phyloP scores from a whole-genome alignment of 2,329 filamentous ascomycete species.

The Onygenales sp. region DNA sequence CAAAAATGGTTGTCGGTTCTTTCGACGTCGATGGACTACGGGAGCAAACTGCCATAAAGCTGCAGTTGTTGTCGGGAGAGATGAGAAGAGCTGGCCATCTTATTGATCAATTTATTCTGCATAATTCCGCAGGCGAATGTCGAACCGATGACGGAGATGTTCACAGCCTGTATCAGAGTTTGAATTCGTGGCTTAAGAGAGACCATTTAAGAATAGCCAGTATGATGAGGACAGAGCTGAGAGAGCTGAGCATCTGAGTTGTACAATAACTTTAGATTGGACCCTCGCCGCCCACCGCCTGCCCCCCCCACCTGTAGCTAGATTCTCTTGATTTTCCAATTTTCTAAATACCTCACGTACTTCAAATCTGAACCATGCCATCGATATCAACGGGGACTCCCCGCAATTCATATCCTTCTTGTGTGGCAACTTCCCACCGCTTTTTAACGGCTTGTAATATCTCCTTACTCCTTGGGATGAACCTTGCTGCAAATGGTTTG shows the following conservation, averaged over 20 bases:
- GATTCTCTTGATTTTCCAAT: too few species aligned
- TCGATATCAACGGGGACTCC: constrained; percentile 21
- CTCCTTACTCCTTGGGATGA: constrained; percentile 18
- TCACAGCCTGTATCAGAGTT: constrained; percentile 13
- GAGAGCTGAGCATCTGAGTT: constrained; percentile 5
- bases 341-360: too few species aligned
- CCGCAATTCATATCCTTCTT: constrained; percentile 23
- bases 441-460: constrained; percentile 14
- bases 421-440: constrained; percentile 19
- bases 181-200: constrained; percentile 13
- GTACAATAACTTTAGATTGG: too few species aligned
- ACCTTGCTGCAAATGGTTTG: constrained; percentile 21
- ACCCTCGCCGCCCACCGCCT: too few species aligned
- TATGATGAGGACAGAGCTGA: constrained; percentile 12
- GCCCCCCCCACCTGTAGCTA: too few species aligned
- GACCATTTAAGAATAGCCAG: constrained; percentile 14
- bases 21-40: constrained; percentile 17
- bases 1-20: constrained; percentile 14
- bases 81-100: constrained; percentile 11
- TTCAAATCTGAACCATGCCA: constrained; percentile 10
- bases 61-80: constrained; percentile 17
- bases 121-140: not conserved
- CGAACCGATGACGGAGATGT: not conserved
- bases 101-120: constrained; percentile 14
- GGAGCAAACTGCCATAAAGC: constrained; percentile 14